A percentile compares a stretch with the other conserved stretches of the same genome.
phyloP scores from a whole-genome alignment of 208 protist genomes.

The Leishmania amazonensis region DNA sequence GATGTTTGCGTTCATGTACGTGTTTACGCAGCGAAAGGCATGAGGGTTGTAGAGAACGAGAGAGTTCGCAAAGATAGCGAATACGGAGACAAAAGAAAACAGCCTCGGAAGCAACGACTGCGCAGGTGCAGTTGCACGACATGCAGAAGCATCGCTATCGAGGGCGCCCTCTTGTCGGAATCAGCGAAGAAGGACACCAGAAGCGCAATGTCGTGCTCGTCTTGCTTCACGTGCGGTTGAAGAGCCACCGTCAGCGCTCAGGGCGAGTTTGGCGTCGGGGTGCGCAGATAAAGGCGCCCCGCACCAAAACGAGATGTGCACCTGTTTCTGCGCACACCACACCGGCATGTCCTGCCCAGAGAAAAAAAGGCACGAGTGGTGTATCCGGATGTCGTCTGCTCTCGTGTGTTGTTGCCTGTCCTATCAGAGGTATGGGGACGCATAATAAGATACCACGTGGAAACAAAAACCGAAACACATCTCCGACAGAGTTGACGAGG shows the following conservation, averaged over 20 bases:
- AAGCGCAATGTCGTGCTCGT: neutral
- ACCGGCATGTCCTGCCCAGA: neutral
- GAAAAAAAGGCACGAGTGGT: neutral
- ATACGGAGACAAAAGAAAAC: neutral
- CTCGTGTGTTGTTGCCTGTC: neutral
- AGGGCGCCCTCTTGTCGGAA: neutral
- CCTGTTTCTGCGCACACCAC: neutral
- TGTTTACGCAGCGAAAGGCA: too few species aligned
- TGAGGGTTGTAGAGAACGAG: neutral
- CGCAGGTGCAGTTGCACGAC: neutral
- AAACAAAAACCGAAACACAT: neutral
- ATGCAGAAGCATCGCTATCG: neutral
- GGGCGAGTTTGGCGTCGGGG: neutral
- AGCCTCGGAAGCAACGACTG: neutral
- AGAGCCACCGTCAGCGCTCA: neutral
- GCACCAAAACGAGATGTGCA: neutral
- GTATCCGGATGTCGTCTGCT: neutral
- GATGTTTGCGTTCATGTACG: neutral
- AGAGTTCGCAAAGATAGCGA: neutral
- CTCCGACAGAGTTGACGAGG: neutral
- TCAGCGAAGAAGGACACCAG: neutral
- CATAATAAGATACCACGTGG: neutral
- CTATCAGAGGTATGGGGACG: neutral
- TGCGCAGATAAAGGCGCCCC: too few species aligned
- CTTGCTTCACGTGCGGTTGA: neutral